Evolutionary conservation across 2,329 filamentous ascomycete genomes (phyloP).

Genomic region (Helotiales sp.): DNA sequence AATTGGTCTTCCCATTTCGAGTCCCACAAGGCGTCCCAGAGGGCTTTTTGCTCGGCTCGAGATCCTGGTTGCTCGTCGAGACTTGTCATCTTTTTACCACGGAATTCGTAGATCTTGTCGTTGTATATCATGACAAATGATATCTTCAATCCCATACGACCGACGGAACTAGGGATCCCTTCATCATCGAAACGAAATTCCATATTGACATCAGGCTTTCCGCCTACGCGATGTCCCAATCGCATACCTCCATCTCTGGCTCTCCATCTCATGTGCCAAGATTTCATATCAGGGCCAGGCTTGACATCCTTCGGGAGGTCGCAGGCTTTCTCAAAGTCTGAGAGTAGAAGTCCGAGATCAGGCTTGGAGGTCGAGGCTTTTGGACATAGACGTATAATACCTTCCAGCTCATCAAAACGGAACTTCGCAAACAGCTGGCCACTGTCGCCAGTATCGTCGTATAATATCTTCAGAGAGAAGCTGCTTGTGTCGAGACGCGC

Average conservation of each 20-base stretch:
- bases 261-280: slow-evolving; percentile 15
- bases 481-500: background rate
- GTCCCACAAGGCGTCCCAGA: background rate
- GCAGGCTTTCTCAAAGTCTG: slow-evolving; percentile 1
- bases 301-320: background rate
- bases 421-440: slow-evolving; percentile 20
- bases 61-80: background rate
- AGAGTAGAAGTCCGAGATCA: background rate
- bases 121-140: background rate
- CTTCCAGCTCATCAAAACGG: slow-evolving; percentile 16
- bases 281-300: background rate
- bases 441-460: background rate
- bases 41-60: background rate
- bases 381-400: slow-evolving; percentile 16
- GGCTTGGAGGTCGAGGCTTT: background rate
- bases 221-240: background rate
- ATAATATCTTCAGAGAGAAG: slow-evolving; percentile 10
- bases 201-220: background rate
- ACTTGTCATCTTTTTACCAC: background rate
- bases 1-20: background rate
- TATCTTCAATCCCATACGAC: background rate
- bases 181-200: background rate
- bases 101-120: background rate
- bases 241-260: background rate
- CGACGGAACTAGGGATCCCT: background rate